Percentiles rank a stretch among this genome's conserved stretches.
Conservation (phyloP, 2,329 filamentous ascomycete species). For the Aspergillus sp. region DNA sequence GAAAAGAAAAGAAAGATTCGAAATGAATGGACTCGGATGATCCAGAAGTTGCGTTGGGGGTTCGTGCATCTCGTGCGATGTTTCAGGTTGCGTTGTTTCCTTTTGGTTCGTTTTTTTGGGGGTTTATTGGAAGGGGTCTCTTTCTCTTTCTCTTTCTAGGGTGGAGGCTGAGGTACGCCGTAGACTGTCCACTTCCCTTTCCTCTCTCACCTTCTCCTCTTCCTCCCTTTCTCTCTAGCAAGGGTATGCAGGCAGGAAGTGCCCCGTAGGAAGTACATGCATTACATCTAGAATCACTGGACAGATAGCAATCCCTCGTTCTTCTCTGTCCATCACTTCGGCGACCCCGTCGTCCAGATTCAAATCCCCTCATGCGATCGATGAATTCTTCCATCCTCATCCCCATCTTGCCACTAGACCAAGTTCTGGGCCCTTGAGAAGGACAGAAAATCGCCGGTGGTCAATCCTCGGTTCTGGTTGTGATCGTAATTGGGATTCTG, state of each 20-base stretch:
- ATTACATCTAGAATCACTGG: too few species aligned
- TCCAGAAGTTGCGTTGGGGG: background rate
- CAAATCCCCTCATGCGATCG: background rate
- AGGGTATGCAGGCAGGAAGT: background rate
- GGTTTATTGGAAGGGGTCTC: background rate
- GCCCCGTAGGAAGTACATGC: too few species aligned
- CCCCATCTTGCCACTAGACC: background rate
- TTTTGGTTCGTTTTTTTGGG: background rate
- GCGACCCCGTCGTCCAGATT: background rate
- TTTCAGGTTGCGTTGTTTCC: constrained; percentile 2
- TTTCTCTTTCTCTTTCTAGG: background rate
- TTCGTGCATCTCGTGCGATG: constrained; percentile 3
- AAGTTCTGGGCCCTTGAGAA: background rate
- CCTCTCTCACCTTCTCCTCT: too few species aligned
- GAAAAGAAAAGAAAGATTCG: background rate
- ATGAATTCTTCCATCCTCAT: background rate
- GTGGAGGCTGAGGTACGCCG: too few species aligned
- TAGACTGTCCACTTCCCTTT: too few species aligned
- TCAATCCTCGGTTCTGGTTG: background rate
- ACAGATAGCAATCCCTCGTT: too few species aligned
- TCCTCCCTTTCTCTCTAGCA: background rate
- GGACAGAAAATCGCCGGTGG: background rate
- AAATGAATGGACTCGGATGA: background rate
- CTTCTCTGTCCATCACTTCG: background rate
- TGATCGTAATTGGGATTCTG: background rate